phyloP scores from a whole-genome alignment of 352 stramenopile species.

The Globisporangium iwayamae region DNA sequence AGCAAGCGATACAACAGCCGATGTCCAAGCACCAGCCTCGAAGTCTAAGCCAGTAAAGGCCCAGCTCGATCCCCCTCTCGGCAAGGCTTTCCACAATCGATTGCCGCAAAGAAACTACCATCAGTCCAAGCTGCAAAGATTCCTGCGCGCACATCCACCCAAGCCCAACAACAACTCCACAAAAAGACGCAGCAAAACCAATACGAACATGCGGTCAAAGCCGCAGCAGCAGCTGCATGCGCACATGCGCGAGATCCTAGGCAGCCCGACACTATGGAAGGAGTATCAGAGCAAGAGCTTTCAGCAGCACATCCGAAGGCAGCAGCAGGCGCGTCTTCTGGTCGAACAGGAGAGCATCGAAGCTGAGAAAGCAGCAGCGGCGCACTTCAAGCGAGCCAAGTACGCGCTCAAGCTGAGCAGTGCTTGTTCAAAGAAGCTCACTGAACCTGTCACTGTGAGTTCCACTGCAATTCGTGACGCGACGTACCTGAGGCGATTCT shows the following conservation, averaged over 20 bases:
- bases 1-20: neutral
- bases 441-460: neutral
- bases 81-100: neutral
- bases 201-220: neutral
- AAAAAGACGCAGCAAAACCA: neutral
- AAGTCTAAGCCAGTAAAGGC: neutral
- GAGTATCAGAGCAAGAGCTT: conserved; percentile 56
- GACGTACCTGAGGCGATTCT: conserved; percentile 34
- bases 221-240: conserved; percentile 4
- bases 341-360: conserved; percentile 21
- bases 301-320: conserved; percentile 48
- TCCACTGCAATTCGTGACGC: neutral
- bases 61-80: too few species aligned
- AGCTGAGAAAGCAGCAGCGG: conserved; percentile 21
- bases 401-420: neutral
- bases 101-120: neutral
- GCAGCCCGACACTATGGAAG: conserved; percentile 28
- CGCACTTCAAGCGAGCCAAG: conserved; percentile 23
- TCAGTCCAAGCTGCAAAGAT: conserved; percentile 3
- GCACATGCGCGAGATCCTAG: conserved; percentile 15
- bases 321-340: conserved; percentile 35
- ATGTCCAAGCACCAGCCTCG: neutral
- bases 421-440: neutral
- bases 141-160: conserved; percentile 7
- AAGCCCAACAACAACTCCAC: neutral